phyloP scores from a whole-genome alignment of 2,329 filamentous ascomycete species.

The Diplodia intermedia region DNA sequence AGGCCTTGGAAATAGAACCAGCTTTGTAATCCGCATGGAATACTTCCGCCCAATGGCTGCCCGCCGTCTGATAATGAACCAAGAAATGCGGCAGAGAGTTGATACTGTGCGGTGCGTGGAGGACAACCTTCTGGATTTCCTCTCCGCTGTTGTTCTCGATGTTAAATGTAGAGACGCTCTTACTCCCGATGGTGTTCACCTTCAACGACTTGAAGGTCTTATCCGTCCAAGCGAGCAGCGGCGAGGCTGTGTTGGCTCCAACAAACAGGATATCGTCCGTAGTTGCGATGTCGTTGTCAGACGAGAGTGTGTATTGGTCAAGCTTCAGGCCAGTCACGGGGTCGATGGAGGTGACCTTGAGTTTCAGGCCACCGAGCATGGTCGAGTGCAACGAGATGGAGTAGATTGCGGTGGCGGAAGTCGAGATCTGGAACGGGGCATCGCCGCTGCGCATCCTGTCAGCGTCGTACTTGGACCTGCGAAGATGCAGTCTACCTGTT shows the following conservation, averaged over 20 bases:
- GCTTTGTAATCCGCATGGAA: constrained; percentile 80
- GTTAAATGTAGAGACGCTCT: constrained; percentile 52
- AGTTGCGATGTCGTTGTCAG: constrained; percentile 74
- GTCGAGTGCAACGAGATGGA: constrained; percentile 76
- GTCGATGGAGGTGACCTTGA: constrained; percentile 79
- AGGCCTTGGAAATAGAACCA: constrained; percentile 74
- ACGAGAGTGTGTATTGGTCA: constrained; percentile 73
- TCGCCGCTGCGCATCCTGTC: constrained; percentile 62
- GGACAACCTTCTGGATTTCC: constrained; percentile 59
- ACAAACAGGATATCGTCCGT: constrained; percentile 74
- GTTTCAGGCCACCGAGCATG: constrained; percentile 71
- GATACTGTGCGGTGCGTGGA: constrained; percentile 76
- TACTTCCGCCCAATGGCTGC: constrained; percentile 80
- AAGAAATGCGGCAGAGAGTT: constrained; percentile 83
- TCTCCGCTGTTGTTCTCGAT: constrained; percentile 48
- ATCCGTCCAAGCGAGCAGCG: constrained; percentile 78
- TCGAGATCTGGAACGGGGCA: constrained; percentile 76
- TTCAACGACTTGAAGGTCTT: constrained; percentile 66
- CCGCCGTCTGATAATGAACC: constrained; percentile 75
- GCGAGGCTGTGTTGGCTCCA: constrained; percentile 76
- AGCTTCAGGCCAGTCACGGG: constrained; percentile 73
- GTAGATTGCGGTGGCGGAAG: constrained; percentile 72
- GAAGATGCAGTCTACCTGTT: constrained; percentile 51
- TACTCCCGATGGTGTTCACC: constrained; percentile 70
- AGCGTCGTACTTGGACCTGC: constrained; percentile 32